Evolutionary conservation across 176 grass and related monocot species (phyloP), one percentile per base, ranked within the genome.

Genomic region (Oryza nivara): DNA sequence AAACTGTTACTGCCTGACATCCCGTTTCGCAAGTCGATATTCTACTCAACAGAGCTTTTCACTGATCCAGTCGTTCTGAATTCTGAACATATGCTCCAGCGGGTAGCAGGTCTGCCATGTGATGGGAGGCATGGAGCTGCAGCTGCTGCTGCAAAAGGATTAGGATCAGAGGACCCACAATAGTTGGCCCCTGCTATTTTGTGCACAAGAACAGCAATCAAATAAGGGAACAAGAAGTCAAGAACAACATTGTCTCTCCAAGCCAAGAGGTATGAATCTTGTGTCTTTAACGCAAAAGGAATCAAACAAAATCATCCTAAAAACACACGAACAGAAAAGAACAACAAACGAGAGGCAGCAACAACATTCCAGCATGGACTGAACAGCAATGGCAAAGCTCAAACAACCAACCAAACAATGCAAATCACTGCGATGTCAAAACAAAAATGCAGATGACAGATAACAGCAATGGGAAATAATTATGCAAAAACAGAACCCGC

Each of bases 31-130:
- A 77, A 52, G 28, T 90, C 70, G 19, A 78, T 83, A 86, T 82
- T 81, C 77, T 76, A 46, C 64, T 73, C 60, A 65, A 10, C 52
- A 82, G 45, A 58, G 73, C 58, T 82, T 45, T 86, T 83, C 51
- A 49, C 74, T 79, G 74, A 72, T 82, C 88, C 79, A 74, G 79
- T 49, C 68, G 51, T 85, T 74, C 68, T 86, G 83, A 82, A 73
- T 83, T 74, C 74, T 90, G 84, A 61, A 56, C 49, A 56, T 58
- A 4, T 78, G 60, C 68, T 86, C 19, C 88, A 89, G 69, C 44
- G 30, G 20, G 70, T 56, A 54, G 70, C 84, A 80, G 67, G 56
- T 60, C 68, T 86, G 74, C 15, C 84, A 83, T 79, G 84, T 90
- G 67, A 90, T 67, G 63, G 68, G 68, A 86, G 64, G 58, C 58